A percentile compares a stretch with the other conserved stretches of the same genome.
These are phyloP conservation scores for Inonotus obliquus DNA, from an alignment of 1,284 basidiomycete species.

Conservation along the genomic window DNA sequence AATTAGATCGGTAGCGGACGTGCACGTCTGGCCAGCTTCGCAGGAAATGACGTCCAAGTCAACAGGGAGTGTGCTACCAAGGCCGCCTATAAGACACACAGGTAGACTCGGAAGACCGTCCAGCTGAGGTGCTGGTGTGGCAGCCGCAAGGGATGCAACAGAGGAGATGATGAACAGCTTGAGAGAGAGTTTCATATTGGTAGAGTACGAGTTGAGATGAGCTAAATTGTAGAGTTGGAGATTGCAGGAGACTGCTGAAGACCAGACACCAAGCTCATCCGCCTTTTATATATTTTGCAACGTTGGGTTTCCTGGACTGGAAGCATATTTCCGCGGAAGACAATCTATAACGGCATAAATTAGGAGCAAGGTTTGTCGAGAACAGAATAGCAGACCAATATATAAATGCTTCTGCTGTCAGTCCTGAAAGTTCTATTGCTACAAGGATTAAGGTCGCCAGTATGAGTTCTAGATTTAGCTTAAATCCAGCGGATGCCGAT, in stretches of 20 bases:
- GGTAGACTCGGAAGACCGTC: not conserved
- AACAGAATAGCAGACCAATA: too few relatives aligned
- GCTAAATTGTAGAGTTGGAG: not conserved
- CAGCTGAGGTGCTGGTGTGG: conserved; percentile 5
- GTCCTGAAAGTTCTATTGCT: too few relatives aligned
- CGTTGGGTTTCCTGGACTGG: not conserved
- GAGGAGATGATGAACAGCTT: conserved; percentile 5
- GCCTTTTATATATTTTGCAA: not conserved
- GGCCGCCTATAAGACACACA: not conserved
- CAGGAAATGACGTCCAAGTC: not conserved
- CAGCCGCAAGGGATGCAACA: not conserved
- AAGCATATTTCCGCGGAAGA: not conserved
- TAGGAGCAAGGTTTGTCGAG: too few relatives aligned
- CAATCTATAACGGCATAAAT: too few relatives aligned
- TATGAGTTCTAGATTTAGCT: too few relatives aligned
- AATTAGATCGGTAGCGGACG: not conserved
- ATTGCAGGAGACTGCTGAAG: not conserved
- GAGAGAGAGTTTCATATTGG: not conserved
- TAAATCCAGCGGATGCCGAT: not conserved
- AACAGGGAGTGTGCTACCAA: not conserved
- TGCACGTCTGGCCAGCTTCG: not conserved
- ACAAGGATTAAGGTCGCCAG: too few relatives aligned
- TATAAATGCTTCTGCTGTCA: too few relatives aligned
- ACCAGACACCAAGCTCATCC: not conserved
- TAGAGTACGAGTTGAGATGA: not conserved